These are phyloP conservation scores for Aspergillus diversus DNA, from an alignment of 495 filamentous ascomycete genomes.

Conservation along the genomic window DNA sequence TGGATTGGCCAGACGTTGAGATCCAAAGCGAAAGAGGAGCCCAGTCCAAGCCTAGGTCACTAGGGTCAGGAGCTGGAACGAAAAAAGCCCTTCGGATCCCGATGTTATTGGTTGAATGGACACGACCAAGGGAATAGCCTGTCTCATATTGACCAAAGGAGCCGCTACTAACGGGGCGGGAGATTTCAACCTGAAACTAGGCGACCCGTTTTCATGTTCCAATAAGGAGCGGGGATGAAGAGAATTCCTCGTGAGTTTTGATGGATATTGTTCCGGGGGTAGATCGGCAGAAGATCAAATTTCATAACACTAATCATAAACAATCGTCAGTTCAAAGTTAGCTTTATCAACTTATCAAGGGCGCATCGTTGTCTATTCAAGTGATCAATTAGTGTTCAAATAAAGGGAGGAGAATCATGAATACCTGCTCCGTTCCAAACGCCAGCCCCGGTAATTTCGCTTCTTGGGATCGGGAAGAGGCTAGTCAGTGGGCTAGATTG, in stretches of 20 bases:
- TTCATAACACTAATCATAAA: background rate
- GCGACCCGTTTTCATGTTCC: slow-evolving; percentile 11
- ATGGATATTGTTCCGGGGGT: slow-evolving; percentile 1
- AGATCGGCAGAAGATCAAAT: background rate
- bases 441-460: background rate
- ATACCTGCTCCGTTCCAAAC: too few relatives aligned
- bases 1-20: slow-evolving; percentile 26
- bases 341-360: background rate
- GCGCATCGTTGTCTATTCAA: too few relatives aligned
- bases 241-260: slow-evolving; percentile 1
- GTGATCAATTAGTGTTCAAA: too few relatives aligned
- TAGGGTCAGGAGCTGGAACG: background rate
- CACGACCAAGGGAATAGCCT: slow-evolving; percentile 22
- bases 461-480: background rate
- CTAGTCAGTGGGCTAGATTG: background rate
- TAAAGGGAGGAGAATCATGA: too few relatives aligned
- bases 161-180: slow-evolving; percentile 14
- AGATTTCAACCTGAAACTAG: slow-evolving; percentile 27
- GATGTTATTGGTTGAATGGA: slow-evolving; percentile 17
- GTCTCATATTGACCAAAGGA: slow-evolving; percentile 31
- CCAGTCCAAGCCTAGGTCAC: slow-evolving; percentile 9
- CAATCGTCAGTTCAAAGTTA: background rate
- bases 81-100: background rate
- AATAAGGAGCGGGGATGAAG: slow-evolving; percentile 13
- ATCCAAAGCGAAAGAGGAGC: slow-evolving; percentile 21